These are phyloP conservation scores for Juglanconis oblonga DNA, from an alignment of 2,329 filamentous ascomycete species.

Conservation along the genomic window DNA sequence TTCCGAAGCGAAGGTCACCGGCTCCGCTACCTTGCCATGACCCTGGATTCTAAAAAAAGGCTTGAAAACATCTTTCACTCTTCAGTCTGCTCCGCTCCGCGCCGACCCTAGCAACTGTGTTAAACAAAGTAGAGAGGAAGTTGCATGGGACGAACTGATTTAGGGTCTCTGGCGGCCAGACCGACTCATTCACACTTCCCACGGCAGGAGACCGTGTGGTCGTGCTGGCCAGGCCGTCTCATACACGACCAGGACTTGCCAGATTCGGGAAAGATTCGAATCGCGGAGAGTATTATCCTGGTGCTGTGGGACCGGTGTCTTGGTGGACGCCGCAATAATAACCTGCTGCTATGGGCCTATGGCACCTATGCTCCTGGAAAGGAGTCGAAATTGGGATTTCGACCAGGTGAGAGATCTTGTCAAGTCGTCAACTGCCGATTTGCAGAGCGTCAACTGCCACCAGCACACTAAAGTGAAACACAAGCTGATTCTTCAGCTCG, in stretches of 20 bases:
- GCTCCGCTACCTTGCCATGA: background rate
- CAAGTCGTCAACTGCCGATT: background rate
- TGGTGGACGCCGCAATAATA: background rate
- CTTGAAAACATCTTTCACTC: background rate
- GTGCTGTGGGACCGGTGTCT: slow-evolving; percentile 10
- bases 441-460: background rate
- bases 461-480: slow-evolving; percentile 4
- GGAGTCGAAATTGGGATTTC: background rate
- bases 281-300: slow-evolving; percentile 8
- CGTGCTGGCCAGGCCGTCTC: background rate
- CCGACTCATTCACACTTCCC: no score
- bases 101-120: background rate
- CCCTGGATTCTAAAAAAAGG: slow-evolving; percentile 1
- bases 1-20: background rate
- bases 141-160: no score
- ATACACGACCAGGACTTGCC: background rate
- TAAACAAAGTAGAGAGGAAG: background rate
- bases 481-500: slow-evolving; percentile 12
- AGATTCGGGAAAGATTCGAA: background rate
- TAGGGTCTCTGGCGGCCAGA: no score
- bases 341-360: no score
- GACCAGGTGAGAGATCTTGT: background rate
- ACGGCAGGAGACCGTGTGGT: no score
- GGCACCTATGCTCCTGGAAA: no score
- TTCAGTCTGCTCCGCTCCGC: background rate